These are phyloP conservation scores for Actinomortierella ambigua DNA, from an alignment of 371 early-diverging fungal species.

Conservation along the genomic window DNA sequence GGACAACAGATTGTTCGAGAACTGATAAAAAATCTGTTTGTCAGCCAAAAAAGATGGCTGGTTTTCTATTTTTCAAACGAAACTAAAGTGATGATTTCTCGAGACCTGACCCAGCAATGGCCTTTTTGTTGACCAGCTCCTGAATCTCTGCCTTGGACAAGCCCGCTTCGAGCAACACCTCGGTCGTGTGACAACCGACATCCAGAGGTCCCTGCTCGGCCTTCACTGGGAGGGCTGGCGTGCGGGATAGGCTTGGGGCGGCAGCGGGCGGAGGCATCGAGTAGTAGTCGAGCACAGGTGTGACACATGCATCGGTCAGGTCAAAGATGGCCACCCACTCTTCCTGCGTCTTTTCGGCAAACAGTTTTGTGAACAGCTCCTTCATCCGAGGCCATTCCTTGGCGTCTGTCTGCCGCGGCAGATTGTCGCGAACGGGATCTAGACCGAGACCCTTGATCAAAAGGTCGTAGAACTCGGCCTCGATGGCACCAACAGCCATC, in stretches of 20 bases:
- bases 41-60: too few species aligned
- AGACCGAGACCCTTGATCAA: slow-evolving; percentile 62
- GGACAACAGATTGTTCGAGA: too few species aligned
- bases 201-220: slow-evolving; percentile 46
- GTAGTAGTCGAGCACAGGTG: slow-evolving; percentile 68
- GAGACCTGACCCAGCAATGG: slow-evolving; percentile 31
- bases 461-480: slow-evolving; percentile 70
- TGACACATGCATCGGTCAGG: slow-evolving; percentile 74
- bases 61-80: too few species aligned
- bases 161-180: slow-evolving; percentile 61
- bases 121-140: slow-evolving; percentile 33
- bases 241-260: slow-evolving; percentile 64
- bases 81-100: slow-evolving; percentile 29
- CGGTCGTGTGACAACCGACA: slow-evolving; percentile 60
- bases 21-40: too few species aligned
- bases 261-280: slow-evolving; percentile 57
- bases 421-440: slow-evolving; percentile 26
- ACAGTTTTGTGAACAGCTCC: slow-evolving; percentile 52
- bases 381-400: slow-evolving; percentile 62
- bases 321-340: slow-evolving; percentile 75
- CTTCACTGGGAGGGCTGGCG: slow-evolving; percentile 51
- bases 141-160: slow-evolving; percentile 48
- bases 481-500: slow-evolving; percentile 79
- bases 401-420: slow-evolving; percentile 62
- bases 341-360: slow-evolving; percentile 61